Percentiles rank a stretch among this genome's conserved stretches.
Evolutionary conservation across 352 stramenopile species (phyloP).

Genomic region (Globisporangium megalacanthum): DNA sequence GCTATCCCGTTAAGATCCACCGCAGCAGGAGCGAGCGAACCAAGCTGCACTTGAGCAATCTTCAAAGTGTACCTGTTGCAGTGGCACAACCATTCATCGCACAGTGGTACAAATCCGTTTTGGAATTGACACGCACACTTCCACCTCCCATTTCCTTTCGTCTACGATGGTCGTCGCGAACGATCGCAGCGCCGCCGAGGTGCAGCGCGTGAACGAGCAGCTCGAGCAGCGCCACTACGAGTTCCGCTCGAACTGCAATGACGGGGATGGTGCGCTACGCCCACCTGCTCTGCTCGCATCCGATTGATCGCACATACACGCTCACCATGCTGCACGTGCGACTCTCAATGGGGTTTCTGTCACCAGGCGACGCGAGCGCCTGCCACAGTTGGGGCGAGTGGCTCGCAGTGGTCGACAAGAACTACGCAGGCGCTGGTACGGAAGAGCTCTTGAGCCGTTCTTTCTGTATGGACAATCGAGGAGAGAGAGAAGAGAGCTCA

Average conservation of each 20-base stretch:
- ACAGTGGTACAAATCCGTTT: background rate
- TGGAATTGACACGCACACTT: background rate
- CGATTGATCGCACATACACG: background rate
- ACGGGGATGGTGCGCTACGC: slow-evolving; percentile 42
- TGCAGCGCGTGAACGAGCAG: slow-evolving; percentile 77
- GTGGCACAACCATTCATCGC: too few species aligned
- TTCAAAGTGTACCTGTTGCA: too few species aligned
- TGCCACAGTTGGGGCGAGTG: slow-evolving; percentile 87
- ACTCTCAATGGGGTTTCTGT: background rate
- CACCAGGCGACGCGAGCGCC: slow-evolving; percentile 60
- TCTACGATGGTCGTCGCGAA: slow-evolving; percentile 27
- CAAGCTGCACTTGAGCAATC: too few species aligned
- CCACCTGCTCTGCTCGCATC: background rate
- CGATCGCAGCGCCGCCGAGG: slow-evolving; percentile 52
- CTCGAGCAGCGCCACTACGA: slow-evolving; percentile 85
- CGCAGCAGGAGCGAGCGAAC: too few species aligned
- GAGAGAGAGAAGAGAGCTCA: background rate
- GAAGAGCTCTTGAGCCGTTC: background rate
- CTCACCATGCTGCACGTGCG: background rate
- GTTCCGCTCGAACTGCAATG: slow-evolving; percentile 85
- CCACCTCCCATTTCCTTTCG: background rate
- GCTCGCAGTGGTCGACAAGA: slow-evolving; percentile 83
- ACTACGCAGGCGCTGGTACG: slow-evolving; percentile 68
- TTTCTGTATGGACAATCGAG: background rate
- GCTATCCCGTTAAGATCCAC: too few species aligned